A percentile compares a stretch with the other conserved stretches of the same genome.
Evolutionary conservation across 148 eudicot genomes (phyloP).

Genomic region (Arctostaphylos glauca): DNA sequence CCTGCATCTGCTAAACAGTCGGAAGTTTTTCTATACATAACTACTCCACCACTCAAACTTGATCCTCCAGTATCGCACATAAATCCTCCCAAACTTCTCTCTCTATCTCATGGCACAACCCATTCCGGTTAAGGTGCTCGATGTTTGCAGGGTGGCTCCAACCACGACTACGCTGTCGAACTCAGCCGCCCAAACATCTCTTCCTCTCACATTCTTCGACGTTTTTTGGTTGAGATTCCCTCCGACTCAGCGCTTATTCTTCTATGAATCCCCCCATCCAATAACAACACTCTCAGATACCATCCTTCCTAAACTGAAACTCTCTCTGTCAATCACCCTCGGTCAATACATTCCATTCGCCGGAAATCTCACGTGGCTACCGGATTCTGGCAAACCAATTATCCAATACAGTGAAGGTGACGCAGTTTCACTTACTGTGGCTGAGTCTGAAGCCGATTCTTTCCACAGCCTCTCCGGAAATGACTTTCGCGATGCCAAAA

Average conservation of each 20-base stretch:
- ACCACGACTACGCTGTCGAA: no score
- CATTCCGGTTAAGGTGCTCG: background rate
- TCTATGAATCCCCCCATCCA: background rate
- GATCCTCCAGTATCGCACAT: background rate
- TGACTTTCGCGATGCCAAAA: background rate
- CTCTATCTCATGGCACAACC: background rate
- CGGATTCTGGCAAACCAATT: background rate
- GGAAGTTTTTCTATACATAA: background rate
- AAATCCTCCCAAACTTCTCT: background rate
- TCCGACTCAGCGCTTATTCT: background rate
- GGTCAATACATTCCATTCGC: conserved; percentile 15
- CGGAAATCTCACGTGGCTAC: conserved; percentile 12
- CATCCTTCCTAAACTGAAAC: background rate
- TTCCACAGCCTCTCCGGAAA: conserved; percentile 5
- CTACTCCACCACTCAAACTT: background rate
- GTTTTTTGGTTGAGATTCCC: background rate
- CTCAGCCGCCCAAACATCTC: conserved; percentile 3
- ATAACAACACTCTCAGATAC: background rate
- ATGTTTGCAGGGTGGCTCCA: background rate
- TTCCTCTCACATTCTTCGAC: conserved; percentile 18
- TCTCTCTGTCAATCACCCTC: conserved; percentile 17
- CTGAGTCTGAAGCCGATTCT: conserved; percentile 3
- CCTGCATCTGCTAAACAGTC: no score
- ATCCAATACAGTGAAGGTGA: background rate
- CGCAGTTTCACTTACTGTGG: conserved; percentile 7